Evolutionary conservation across 768 basidiomycete genomes (phyloP).

Genomic region (Leccinum ochraceum): DNA sequence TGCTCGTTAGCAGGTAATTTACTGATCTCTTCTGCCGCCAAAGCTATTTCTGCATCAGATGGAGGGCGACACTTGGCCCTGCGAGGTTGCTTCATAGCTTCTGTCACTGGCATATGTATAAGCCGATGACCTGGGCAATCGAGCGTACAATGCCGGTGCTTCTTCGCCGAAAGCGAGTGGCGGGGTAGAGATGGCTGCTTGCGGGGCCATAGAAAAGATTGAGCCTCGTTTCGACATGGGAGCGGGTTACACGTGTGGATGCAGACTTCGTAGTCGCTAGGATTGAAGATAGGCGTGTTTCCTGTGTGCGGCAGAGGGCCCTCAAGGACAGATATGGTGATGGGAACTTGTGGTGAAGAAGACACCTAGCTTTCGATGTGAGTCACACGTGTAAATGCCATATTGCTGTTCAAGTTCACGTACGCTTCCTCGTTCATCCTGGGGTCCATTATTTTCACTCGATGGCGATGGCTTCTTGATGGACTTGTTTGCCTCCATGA

Average conservation of each 20-base stretch:
- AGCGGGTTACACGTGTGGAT: slow-evolving; percentile 27
- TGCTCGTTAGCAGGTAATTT: not conserved
- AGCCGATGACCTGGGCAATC: slow-evolving; percentile 27
- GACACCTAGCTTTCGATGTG: not conserved
- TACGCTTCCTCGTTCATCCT: slow-evolving; percentile 15
- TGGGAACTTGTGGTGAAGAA: slow-evolving; percentile 1
- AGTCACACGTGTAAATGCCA: not conserved
- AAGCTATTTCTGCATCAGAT: slow-evolving; percentile 20
- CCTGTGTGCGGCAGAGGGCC: slow-evolving; percentile 8
- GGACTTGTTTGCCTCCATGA: slow-evolving; percentile 13
- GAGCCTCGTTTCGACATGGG: slow-evolving; percentile 30
- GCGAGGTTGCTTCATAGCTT: slow-evolving; percentile 25
- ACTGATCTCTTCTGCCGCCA: slow-evolving; percentile 17
- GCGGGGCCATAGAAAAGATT: slow-evolving; percentile 28
- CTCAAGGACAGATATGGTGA: slow-evolving; percentile 1
- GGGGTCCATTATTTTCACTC: slow-evolving; percentile 3
- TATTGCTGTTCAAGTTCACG: slow-evolving; percentile 8
- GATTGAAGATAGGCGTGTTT: not conserved
- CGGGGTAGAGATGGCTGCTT: slow-evolving; percentile 24
- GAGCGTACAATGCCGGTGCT: slow-evolving; percentile 17
- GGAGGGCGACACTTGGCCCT: slow-evolving; percentile 24
- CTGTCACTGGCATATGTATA: slow-evolving; percentile 14
- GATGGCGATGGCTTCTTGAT: slow-evolving; percentile 6
- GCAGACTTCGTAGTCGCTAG: slow-evolving; percentile 25
- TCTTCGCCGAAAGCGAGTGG: slow-evolving; percentile 27